Percentiles rank a stretch among this genome's conserved stretches.
phyloP scores from a whole-genome alignment of 2,329 filamentous ascomycete species.

The Aspergillus sp. region DNA sequence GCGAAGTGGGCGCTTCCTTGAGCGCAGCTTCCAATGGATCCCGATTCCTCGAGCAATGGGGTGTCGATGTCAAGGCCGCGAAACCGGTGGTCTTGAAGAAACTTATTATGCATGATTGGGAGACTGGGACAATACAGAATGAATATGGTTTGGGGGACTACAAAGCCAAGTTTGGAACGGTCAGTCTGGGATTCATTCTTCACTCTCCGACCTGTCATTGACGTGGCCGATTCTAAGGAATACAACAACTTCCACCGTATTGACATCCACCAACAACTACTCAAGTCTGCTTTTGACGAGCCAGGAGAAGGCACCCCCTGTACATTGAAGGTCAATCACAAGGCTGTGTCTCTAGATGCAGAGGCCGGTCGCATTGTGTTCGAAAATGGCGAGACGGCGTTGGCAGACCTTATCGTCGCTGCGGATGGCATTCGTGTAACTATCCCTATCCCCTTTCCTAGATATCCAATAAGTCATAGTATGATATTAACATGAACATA shows the following conservation, averaged over 20 bases:
- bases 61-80: conserved; percentile 22
- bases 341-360: conserved; percentile 18
- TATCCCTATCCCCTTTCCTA: neutral
- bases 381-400: conserved; percentile 19
- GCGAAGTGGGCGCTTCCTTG: conserved; percentile 26
- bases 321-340: conserved; percentile 25
- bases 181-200: neutral
- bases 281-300: conserved; percentile 26
- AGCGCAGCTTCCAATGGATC: conserved; percentile 27
- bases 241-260: conserved; percentile 32
- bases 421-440: conserved; percentile 30
- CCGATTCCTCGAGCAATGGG: conserved; percentile 25
- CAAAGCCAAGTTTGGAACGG: conserved; percentile 25
- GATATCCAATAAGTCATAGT: rapidly evolving
- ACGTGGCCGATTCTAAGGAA: conserved; percentile 13
- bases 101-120: conserved; percentile 35
- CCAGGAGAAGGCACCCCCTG: conserved; percentile 21
- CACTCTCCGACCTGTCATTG: neutral
- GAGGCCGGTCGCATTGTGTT: conserved; percentile 24
- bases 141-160: conserved; percentile 33
- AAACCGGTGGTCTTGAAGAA: conserved; percentile 31
- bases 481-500: neutral
- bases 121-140: conserved; percentile 26
- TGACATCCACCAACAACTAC: conserved; percentile 28
- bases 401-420: conserved; percentile 26